A percentile compares a stretch with the other conserved stretches of the same genome.
These are phyloP conservation scores for Solanum medicagineum DNA, from an alignment of 257 asterid species.

Conservation along the genomic window DNA sequence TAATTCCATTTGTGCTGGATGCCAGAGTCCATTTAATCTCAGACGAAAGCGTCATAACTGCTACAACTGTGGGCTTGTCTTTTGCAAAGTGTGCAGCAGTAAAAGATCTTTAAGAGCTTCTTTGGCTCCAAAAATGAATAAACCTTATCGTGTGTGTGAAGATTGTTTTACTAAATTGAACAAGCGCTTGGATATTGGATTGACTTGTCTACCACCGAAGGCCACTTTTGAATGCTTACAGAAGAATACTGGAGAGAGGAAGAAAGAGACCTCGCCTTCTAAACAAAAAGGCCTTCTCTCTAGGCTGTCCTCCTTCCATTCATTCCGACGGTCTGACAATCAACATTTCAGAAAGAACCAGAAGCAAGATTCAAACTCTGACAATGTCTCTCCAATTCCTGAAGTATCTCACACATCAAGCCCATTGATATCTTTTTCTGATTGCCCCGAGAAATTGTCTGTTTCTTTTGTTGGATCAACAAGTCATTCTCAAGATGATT, in stretches of 20 bases:
- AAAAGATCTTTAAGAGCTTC: slow-evolving; percentile 55
- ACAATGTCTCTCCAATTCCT: slow-evolving; percentile 10
- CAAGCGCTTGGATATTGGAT: slow-evolving; percentile 23
- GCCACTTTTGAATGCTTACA: slow-evolving; percentile 10
- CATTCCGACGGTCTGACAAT: slow-evolving; percentile 24
- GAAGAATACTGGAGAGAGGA: slow-evolving; percentile 14
- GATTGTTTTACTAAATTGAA: slow-evolving; percentile 45
- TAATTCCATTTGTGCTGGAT: slow-evolving; percentile 35
- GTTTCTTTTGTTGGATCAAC: slow-evolving; percentile 24
- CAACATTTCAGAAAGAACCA: slow-evolving; percentile 14
- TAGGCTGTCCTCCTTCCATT: slow-evolving; percentile 43
- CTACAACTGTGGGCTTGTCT: slow-evolving; percentile 66
- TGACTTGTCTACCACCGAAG: slow-evolving; percentile 34
- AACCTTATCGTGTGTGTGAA: slow-evolving; percentile 52
- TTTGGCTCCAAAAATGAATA: slow-evolving; percentile 46
- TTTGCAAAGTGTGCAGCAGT: slow-evolving; percentile 44
- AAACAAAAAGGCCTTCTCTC: slow-evolving; percentile 22
- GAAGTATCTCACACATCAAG: slow-evolving; percentile 19
- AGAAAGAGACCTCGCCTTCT: slow-evolving; percentile 3
- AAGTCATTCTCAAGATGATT: slow-evolving; percentile 20
- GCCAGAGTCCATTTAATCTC: slow-evolving; percentile 42
- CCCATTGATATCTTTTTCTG: slow-evolving; percentile 24
- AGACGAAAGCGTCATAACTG: slow-evolving; percentile 55
- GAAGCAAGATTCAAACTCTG: slow-evolving; percentile 15
- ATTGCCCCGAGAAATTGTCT: slow-evolving; percentile 25